These are phyloP conservation scores for Fusarium redolens DNA, from an alignment of 2,329 filamentous ascomycete species.

Conservation along the genomic window DNA sequence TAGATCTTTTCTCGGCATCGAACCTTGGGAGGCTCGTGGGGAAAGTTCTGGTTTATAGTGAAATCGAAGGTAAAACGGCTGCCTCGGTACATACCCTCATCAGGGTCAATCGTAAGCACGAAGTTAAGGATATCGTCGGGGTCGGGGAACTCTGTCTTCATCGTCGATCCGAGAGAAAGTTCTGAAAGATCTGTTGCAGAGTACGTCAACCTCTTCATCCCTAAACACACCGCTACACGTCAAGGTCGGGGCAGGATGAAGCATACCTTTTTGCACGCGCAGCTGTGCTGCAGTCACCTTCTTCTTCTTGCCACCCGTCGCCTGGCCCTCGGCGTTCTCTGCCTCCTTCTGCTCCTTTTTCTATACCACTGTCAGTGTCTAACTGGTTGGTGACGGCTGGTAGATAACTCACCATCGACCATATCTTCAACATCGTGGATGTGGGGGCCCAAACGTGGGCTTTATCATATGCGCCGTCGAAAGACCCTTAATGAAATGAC, in stretches of 20 bases:
- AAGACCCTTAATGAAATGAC: not conserved
- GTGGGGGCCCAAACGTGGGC: slow-evolving; percentile 40
- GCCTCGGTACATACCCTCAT: slow-evolving; percentile 89
- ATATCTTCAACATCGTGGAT: slow-evolving; percentile 94
- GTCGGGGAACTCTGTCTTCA: slow-evolving; percentile 84
- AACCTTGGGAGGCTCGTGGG: slow-evolving; percentile 97
- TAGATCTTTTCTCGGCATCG: slow-evolving; percentile 98
- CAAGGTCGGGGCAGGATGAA: not conserved
- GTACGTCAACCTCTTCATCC: slow-evolving; percentile 15
- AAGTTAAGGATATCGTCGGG: slow-evolving; percentile 90
- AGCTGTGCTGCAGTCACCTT: slow-evolving; percentile 97
- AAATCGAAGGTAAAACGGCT: slow-evolving; percentile 92
- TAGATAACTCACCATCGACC: slow-evolving; percentile 82
- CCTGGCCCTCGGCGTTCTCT: slow-evolving; percentile 80
- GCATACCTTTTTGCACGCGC: slow-evolving; percentile 90
- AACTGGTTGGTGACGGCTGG: not conserved
- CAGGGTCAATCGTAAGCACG: slow-evolving; percentile 81
- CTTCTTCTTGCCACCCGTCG: slow-evolving; percentile 88
- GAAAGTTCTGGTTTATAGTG: slow-evolving; percentile 92
- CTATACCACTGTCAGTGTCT: slow-evolving; percentile 59
- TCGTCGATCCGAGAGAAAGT: slow-evolving; percentile 80
- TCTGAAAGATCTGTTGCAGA: slow-evolving; percentile 76
- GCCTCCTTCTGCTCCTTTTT: slow-evolving; percentile 98
- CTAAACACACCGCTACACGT: not conserved
- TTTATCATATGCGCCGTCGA: slow-evolving; percentile 27